A percentile compares a stretch with the other conserved stretches of the same genome.
Evolutionary conservation across 768 basidiomycete species (phyloP).

Genomic region (Lentinula detonsa): DNA sequence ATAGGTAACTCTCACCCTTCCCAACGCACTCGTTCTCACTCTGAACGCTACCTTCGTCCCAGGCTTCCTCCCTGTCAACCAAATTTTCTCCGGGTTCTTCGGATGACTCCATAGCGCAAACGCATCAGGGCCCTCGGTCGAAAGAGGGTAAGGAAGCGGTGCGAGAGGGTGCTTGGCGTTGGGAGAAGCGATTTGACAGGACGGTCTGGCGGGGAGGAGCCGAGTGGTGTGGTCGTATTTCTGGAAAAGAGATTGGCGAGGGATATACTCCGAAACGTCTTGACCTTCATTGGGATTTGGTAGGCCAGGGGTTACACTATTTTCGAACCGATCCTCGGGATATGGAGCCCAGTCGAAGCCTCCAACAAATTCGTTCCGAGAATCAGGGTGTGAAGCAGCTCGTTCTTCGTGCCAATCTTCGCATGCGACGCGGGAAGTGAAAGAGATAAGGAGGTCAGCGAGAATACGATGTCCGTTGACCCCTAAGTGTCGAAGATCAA

Average conservation of each 20-base stretch:
- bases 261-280: not conserved
- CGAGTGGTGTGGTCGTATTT: not conserved
- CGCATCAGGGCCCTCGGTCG: not conserved
- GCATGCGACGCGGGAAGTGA: not conserved
- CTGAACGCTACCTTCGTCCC: not conserved
- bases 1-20: not conserved
- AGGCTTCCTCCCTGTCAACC: not conserved
- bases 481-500: constrained; percentile 1
- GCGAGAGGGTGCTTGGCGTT: not conserved
- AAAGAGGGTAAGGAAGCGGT: not conserved
- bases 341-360: not conserved
- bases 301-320: not conserved
- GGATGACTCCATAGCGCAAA: not conserved
- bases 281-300: not conserved
- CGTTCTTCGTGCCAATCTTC: constrained; percentile 1
- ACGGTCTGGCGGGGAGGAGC: not conserved
- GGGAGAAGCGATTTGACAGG: not conserved
- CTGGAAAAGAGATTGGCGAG: not conserved
- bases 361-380: not conserved
- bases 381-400: not conserved
- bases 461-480: not conserved
- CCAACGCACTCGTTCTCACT: not conserved
- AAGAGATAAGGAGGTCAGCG: not conserved
- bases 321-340: not conserved
- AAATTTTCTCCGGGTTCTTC: not conserved